Conservation (phyloP, 257 asterid species). For the Solanum appendiculatum region DNA sequence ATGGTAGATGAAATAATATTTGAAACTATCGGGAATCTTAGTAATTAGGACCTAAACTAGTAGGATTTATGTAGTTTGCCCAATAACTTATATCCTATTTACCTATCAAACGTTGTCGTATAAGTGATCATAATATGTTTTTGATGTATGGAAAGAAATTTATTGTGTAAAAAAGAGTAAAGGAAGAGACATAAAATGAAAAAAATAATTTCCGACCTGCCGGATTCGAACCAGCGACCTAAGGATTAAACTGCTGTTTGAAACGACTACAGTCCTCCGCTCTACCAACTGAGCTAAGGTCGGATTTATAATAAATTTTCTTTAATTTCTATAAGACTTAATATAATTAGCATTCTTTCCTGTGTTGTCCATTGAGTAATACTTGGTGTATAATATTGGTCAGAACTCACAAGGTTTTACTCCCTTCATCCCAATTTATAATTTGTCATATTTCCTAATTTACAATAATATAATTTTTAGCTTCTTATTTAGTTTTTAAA, state of each 20-base stretch:
- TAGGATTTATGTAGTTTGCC: too few species aligned
- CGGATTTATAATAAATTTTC: neutral
- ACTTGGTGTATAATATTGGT: neutral
- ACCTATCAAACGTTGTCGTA: too few species aligned
- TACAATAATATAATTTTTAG: neutral
- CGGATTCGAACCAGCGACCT: constrained; percentile 49
- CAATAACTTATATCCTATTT: too few species aligned
- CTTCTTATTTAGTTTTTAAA: neutral
- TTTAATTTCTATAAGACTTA: too few species aligned
- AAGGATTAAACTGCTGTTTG: neutral
- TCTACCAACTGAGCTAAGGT: constrained; percentile 75
- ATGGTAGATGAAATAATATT: too few species aligned
- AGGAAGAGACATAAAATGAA: neutral
- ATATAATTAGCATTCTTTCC: neutral
- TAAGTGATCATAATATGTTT: too few species aligned
- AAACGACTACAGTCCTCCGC: constrained; percentile 57
- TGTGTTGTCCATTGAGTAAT: neutral
- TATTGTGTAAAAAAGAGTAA: neutral
- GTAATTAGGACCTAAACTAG: too few species aligned
- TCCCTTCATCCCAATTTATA: neutral
- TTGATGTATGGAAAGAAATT: neutral
- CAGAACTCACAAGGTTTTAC: neutral
- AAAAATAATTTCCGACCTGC: constrained; percentile 13
- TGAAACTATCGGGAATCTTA: too few species aligned
- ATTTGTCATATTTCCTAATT: too few species aligned